Evolutionary conservation across 805 yeast genomes (phyloP).

Genomic region (Schwanniomyces polymorphus): DNA sequence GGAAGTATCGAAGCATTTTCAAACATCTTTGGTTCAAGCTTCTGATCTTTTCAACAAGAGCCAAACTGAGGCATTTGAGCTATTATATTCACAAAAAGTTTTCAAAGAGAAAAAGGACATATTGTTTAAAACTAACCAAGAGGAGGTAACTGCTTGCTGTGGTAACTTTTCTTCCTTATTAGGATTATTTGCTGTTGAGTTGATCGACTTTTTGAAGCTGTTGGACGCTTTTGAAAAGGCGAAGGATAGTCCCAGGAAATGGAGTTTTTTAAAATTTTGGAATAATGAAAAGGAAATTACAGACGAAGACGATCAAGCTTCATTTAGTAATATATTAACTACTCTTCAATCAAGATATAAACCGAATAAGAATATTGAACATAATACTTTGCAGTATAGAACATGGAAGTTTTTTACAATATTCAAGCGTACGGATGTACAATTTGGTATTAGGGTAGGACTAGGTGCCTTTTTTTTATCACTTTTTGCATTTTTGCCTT

Average conservation of each 20-base stretch:
- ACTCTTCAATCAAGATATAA: constrained; percentile 28
- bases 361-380: background rate
- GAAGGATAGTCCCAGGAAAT: constrained; percentile 28
- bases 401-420: constrained; percentile 53
- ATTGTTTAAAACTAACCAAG: constrained; percentile 57
- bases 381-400: constrained; percentile 14
- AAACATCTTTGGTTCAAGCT: constrained; percentile 49
- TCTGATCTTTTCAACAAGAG: constrained; percentile 54
- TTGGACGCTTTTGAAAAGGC: constrained; percentile 41
- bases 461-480: constrained; percentile 71
- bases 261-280: constrained; percentile 61
- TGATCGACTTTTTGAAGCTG: constrained; percentile 46
- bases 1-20: constrained; percentile 44
- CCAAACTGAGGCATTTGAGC: constrained; percentile 56
- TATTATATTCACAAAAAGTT: constrained; percentile 55
- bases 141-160: constrained; percentile 81
- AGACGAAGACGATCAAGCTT: background rate
- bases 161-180: constrained; percentile 73
- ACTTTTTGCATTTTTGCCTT: constrained; percentile 62
- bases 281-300: constrained; percentile 9
- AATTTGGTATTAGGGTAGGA: constrained; percentile 78
- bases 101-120: constrained; percentile 37
- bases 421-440: constrained; percentile 65
- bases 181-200: constrained; percentile 60
- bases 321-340: constrained; percentile 34